A percentile compares a stretch with the other conserved stretches of the same genome.
phyloP scores from a whole-genome alignment of 108 stramenopile genomes.

The Nannochloropsis gaditana region DNA sequence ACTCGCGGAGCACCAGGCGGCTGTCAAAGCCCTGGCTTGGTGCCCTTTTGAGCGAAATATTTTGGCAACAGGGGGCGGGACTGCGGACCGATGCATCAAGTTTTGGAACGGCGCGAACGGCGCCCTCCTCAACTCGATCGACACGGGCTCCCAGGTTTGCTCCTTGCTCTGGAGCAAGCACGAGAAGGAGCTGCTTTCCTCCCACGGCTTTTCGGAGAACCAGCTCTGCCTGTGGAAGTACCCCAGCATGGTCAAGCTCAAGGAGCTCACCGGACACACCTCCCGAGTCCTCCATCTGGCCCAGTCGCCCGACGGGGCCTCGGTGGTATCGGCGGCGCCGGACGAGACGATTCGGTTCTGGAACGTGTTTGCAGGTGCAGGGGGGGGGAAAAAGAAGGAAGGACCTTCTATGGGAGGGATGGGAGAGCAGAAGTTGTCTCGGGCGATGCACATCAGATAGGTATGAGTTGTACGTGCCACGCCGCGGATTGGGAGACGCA shows the following conservation, averaged over 20 bases:
- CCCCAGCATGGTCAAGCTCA: conserved; percentile 84
- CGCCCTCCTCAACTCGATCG: conserved; percentile 84
- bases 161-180: conserved; percentile 85
- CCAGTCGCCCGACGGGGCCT: conserved; percentile 82
- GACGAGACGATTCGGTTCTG: conserved; percentile 99
- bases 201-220: conserved; percentile 94
- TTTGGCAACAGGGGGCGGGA: conserved; percentile 92
- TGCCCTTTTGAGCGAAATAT: conserved; percentile 90
- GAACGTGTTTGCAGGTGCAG: conserved; percentile 75
- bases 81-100: conserved; percentile 96
- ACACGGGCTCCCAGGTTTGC: conserved; percentile 94
- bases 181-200: conserved; percentile 89
- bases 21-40: conserved; percentile 98
- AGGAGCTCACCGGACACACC: conserved; percentile 91
- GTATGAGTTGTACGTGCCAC: background rate
- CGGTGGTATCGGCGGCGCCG: conserved; percentile 90
- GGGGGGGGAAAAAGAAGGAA: background rate
- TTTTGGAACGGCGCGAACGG: conserved; percentile 96
- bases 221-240: conserved; percentile 93
- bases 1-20: conserved; percentile 87
- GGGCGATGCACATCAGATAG: conserved; percentile 15
- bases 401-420: background rate
- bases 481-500: no score
- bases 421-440: background rate
- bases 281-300: conserved; percentile 90